phyloP scores from a whole-genome alignment of 2,329 filamentous ascomycete species.

The Colletotrichum nymphaeae region DNA sequence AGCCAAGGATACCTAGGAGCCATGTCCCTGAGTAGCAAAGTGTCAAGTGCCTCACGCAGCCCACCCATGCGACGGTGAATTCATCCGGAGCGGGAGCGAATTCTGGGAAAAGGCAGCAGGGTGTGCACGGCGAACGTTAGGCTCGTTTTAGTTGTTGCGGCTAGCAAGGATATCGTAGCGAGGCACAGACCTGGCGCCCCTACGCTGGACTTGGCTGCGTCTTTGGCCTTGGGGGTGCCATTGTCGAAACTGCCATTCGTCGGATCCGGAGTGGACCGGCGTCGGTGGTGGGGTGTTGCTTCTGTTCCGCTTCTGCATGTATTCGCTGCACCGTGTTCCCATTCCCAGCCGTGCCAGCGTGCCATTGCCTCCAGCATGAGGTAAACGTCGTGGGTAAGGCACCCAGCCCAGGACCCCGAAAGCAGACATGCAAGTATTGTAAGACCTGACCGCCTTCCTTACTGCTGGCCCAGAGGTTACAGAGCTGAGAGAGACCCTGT shows the following conservation, averaged over 20 bases:
- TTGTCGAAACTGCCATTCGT: constrained; percentile 28
- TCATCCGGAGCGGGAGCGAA: constrained; percentile 33
- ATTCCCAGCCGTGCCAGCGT: constrained; percentile 22
- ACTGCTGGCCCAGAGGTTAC: background rate
- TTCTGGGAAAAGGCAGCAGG: constrained; percentile 20
- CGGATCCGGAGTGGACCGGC: constrained; percentile 5
- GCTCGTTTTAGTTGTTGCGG: constrained; percentile 31
- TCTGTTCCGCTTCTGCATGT: constrained; percentile 32
- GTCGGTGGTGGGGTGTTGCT: constrained; percentile 2
- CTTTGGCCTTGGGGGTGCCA: constrained; percentile 15
- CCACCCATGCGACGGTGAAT: constrained; percentile 35
- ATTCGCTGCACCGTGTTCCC: constrained; percentile 31
- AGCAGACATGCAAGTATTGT: background rate
- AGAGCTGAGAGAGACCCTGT: background rate
- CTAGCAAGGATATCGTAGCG: constrained; percentile 32
- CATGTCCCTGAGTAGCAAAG: constrained; percentile 32
- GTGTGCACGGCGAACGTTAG: constrained; percentile 28
- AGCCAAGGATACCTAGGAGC: constrained; percentile 14
- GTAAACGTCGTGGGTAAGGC: constrained; percentile 10
- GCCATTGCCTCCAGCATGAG: constrained; percentile 23
- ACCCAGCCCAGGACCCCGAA: background rate
- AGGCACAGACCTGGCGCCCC: constrained; percentile 22
- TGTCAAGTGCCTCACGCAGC: constrained; percentile 31
- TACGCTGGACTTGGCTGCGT: constrained; percentile 25
- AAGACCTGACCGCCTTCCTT: constrained; percentile 23